phyloP scores from a whole-genome alignment of 2,329 filamentous ascomycete genomes.

The Capronia coronata region DNA sequence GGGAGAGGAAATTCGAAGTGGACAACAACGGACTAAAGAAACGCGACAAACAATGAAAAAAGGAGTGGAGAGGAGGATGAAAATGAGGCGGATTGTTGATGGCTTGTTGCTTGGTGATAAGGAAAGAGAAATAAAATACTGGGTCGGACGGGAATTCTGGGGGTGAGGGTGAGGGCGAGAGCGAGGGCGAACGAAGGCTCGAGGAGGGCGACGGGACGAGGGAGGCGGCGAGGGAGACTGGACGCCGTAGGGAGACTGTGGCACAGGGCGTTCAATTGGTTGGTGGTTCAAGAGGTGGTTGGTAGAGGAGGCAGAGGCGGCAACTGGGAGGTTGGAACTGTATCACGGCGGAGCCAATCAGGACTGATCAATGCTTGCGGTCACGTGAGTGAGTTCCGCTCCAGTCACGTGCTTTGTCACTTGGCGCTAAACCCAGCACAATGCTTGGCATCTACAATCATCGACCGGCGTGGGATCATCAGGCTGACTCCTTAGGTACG shows the following conservation, averaged over 20 bases:
- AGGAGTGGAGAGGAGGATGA: slow-evolving; percentile 17
- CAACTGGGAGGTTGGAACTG: too few relatives aligned
- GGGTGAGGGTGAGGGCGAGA: not conserved
- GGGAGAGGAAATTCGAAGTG: slow-evolving; percentile 22
- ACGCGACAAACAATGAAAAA: slow-evolving; percentile 15
- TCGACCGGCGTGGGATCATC: too few relatives aligned
- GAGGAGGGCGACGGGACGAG: not conserved
- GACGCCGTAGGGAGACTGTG: too few relatives aligned
- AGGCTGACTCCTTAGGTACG: too few relatives aligned
- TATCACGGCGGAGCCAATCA: not conserved
- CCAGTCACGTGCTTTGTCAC: not conserved
- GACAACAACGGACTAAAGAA: slow-evolving; percentile 5
- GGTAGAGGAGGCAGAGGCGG: too few relatives aligned
- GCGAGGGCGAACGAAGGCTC: not conserved
- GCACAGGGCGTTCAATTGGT: too few relatives aligned
- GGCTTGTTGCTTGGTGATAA: slow-evolving; percentile 16
- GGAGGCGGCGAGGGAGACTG: not conserved
- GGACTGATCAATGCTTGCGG: too few relatives aligned
- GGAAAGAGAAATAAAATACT: slow-evolving; percentile 3
- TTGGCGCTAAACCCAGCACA: not conserved
- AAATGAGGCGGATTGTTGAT: slow-evolving; percentile 15
- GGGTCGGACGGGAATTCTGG: not conserved
- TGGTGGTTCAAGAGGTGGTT: too few relatives aligned
- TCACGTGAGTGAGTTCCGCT: too few relatives aligned
- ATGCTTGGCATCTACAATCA: not conserved